These are phyloP conservation scores for Curvularia sp. DNA, from an alignment of 2,329 filamentous ascomycete genomes.

Conservation along the genomic window DNA sequence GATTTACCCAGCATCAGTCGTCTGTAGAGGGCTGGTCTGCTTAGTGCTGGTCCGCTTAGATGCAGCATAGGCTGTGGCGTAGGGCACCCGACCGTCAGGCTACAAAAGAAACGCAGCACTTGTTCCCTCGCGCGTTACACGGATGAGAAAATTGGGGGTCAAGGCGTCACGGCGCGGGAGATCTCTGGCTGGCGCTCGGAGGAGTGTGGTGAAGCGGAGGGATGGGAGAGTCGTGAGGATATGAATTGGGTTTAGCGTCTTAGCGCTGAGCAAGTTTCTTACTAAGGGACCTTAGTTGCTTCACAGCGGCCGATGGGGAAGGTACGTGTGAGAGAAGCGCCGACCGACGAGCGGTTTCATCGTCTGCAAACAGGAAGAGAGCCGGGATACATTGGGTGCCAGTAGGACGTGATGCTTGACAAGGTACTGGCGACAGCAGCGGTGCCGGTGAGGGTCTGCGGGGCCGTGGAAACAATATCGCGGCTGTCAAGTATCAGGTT, in stretches of 20 bases:
- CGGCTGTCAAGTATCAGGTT: constrained; percentile 15
- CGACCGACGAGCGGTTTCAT: neutral
- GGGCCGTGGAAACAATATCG: constrained; percentile 23
- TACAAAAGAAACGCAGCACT: constrained; percentile 19
- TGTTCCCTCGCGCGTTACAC: constrained; percentile 17
- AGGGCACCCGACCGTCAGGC: constrained; percentile 20
- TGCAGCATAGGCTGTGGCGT: constrained; percentile 20
- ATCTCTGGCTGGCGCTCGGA: constrained; percentile 27
- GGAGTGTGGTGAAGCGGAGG: constrained; percentile 30
- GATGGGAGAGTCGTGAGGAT: constrained; percentile 23
- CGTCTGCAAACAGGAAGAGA: neutral
- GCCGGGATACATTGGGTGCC: neutral
- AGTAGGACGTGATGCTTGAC: neutral
- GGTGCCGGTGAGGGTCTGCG: neutral
- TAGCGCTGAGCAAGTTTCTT: constrained; percentile 36
- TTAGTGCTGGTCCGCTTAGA: constrained; percentile 1
- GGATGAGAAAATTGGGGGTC: constrained; percentile 23
- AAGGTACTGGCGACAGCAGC: neutral
- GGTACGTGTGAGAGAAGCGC: constrained; percentile 4
- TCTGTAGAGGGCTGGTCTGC: neutral
- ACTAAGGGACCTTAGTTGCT: constrained; percentile 24
- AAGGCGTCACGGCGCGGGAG: constrained; percentile 30
- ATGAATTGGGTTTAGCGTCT: constrained; percentile 28
- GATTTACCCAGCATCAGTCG: constrained; percentile 9
- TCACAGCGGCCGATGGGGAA: constrained; percentile 11